Percentiles rank a stretch among this genome's conserved stretches.
phyloP scores from a whole-genome alignment of 2,329 filamentous ascomycete genomes.

The Phialemoniopsis sp. region DNA sequence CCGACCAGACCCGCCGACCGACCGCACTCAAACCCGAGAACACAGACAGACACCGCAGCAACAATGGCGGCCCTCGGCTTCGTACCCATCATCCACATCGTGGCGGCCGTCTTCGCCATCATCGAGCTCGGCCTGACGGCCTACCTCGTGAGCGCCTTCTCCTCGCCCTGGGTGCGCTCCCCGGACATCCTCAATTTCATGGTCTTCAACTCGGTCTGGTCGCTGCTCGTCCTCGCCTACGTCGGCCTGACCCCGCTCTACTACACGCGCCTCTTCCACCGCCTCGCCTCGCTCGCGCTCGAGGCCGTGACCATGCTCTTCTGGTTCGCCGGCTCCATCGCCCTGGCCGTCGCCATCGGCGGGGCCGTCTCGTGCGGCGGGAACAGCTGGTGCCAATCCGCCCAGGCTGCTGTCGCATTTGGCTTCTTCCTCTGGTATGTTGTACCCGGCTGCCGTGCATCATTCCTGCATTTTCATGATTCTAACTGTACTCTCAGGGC shows the following conservation, averaged over 20 bases:
- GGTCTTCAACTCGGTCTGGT: constrained; percentile 76
- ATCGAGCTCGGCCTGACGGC: constrained; percentile 72
- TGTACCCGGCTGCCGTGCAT: not conserved
- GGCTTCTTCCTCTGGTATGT: constrained; percentile 58
- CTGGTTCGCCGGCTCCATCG: constrained; percentile 86
- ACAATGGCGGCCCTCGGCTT: constrained; percentile 53
- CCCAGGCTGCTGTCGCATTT: constrained; percentile 62
- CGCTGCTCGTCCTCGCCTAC: constrained; percentile 66
- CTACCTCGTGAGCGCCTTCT: constrained; percentile 49
- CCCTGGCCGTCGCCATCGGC: constrained; percentile 63
- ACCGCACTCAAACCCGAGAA: too few relatives aligned
- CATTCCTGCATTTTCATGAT: not conserved
- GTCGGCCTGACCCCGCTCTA: constrained; percentile 64
- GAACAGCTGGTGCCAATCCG: constrained; percentile 50
- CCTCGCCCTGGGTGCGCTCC: constrained; percentile 17
- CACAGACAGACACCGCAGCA: constrained; percentile 13
- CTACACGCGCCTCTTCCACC: constrained; percentile 57
- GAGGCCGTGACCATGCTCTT: constrained; percentile 76
- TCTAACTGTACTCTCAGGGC: constrained; percentile 25
- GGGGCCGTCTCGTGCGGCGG: constrained; percentile 48
- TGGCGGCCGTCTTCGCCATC: constrained; percentile 65
- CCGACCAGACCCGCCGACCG: too few relatives aligned
- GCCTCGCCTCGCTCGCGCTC: constrained; percentile 59
- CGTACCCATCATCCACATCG: constrained; percentile 59
- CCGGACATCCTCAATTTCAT: constrained; percentile 69